A percentile compares a stretch with the other conserved stretches of the same genome.
Evolutionary conservation across 768 basidiomycete genomes (phyloP).

Genomic region (Serendipita sp.): DNA sequence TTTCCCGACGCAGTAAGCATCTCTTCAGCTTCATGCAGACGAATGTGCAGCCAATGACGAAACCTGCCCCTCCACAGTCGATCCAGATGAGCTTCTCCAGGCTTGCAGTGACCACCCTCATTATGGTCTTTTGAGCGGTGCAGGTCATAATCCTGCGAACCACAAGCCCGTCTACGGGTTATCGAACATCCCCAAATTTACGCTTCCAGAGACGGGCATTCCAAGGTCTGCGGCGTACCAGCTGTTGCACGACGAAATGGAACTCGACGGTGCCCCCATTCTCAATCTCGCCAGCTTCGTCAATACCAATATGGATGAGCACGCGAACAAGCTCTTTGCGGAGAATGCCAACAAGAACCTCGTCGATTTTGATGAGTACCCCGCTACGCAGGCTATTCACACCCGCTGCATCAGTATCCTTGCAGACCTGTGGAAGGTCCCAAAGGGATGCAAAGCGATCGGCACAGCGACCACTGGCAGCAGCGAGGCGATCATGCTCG

Average conservation of each 20-base stretch:
- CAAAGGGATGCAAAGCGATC: conserved; percentile 35
- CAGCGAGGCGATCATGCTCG: conserved; percentile 58
- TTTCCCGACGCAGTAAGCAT: background rate
- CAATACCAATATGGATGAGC: conserved; percentile 44
- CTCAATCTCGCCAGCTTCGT: conserved; percentile 57
- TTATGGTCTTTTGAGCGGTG: background rate
- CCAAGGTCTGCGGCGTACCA: conserved; percentile 36
- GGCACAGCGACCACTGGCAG: conserved; percentile 59
- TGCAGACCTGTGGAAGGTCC: conserved; percentile 54
- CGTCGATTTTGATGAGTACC: conserved; percentile 58
- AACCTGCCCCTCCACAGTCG: conserved; percentile 24
- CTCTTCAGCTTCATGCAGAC: background rate
- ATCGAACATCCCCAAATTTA: conserved; percentile 10
- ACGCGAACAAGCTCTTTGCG: conserved; percentile 38
- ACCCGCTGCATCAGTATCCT: conserved; percentile 39
- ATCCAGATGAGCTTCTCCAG: conserved; percentile 49
- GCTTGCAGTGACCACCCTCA: conserved; percentile 28
- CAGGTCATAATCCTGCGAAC: conserved; percentile 41
- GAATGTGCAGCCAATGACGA: background rate
- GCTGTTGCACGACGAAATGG: conserved; percentile 48
- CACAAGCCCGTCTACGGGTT: conserved; percentile 39
- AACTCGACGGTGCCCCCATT: conserved; percentile 37
- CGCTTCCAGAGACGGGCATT: conserved; percentile 30
- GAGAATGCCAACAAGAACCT: conserved; percentile 56
- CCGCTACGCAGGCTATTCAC: conserved; percentile 35